Evolutionary conservation across 208 protist genomes (phyloP).

Genomic region (Cochliopodium minus): DNA sequence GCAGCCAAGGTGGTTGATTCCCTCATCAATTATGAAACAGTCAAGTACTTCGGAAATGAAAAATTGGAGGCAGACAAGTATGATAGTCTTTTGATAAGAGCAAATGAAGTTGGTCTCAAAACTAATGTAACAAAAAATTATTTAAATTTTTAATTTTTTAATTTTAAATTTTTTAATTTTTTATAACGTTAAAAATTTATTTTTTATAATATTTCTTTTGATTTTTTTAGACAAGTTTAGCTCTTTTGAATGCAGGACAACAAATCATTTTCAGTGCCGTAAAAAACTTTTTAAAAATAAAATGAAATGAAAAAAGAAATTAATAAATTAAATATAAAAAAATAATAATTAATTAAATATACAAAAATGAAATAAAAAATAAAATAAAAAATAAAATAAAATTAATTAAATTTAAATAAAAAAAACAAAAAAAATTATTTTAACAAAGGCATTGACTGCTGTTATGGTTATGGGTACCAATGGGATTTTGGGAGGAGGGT

Average conservation of each 20-base stretch:
- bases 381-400: constrained; percentile 1
- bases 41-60: constrained; percentile 75
- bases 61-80: constrained; percentile 45
- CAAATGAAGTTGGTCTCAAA: not conserved
- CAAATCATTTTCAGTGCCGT: no score
- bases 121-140: not conserved
- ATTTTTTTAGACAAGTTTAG: no score
- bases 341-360: no score
- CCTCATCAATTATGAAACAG: constrained; percentile 78
- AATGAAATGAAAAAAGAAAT: no score
- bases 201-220: no score
- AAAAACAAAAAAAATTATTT: not conserved
- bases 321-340: no score
- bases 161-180: not conserved
- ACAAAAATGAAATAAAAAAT: no score
- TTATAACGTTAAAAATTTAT: not conserved
- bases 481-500: constrained; percentile 41
- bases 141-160: not conserved
- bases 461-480: not conserved
- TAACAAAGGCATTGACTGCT: not conserved
- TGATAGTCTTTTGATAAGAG: constrained; percentile 41
- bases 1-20: constrained; percentile 64
- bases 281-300: no score
- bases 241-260: no score
- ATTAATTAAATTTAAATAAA: not conserved